phyloP scores from a whole-genome alignment of 495 filamentous ascomycete genomes.

The Chaetomidium leptoderma region DNA sequence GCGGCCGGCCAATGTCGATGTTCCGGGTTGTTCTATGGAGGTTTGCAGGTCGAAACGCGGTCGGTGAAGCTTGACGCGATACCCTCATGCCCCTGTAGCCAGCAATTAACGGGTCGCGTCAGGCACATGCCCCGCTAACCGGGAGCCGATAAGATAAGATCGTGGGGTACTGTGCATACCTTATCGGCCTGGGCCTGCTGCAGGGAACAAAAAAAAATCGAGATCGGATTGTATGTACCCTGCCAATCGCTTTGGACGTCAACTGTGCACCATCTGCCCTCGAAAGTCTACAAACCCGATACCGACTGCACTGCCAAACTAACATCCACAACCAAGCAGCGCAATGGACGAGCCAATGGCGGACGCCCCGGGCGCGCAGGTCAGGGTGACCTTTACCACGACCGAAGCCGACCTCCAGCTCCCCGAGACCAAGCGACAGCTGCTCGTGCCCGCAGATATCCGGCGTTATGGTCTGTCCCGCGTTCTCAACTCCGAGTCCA shows the following conservation, averaged over 20 bases:
- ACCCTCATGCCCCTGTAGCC: neutral
- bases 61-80: constrained; percentile 6
- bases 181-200: constrained; percentile 10
- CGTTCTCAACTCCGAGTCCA: constrained; percentile 77
- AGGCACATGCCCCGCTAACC: constrained; percentile 22
- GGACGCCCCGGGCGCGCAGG: constrained; percentile 30
- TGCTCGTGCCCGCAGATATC: constrained; percentile 63
- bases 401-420: constrained; percentile 54
- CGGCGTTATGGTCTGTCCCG: constrained; percentile 87
- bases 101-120: constrained; percentile 12
- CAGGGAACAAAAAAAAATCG: constrained; percentile 29
- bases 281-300: neutral
- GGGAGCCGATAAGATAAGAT: constrained; percentile 32
- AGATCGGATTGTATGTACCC: constrained; percentile 13
- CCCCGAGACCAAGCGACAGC: constrained; percentile 49
- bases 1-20: neutral
- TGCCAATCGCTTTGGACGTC: neutral
- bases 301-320: neutral
- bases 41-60: neutral
- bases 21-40: neutral
- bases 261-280: neutral
- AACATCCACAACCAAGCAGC: neutral
- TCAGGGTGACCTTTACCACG: constrained; percentile 57
- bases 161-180: constrained; percentile 24
- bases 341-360: constrained; percentile 29